Conservation (phyloP, 73 alveolate species). For the Paramecium tetraurelia region DNA sequence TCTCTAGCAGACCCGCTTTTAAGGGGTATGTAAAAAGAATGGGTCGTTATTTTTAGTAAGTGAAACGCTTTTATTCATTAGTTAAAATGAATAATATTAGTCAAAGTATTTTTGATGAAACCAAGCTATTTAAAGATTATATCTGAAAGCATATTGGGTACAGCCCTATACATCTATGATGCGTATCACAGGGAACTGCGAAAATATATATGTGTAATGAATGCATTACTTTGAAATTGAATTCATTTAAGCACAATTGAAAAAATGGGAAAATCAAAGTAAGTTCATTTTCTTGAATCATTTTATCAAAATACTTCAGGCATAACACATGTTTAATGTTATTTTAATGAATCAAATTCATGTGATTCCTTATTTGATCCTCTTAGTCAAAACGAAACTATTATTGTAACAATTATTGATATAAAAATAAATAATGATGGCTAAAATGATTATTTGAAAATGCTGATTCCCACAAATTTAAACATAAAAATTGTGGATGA, state of each 20-base stretch:
- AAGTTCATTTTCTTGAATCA: neutral
- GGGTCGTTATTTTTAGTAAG: conserved; percentile 43
- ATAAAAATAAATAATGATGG: neutral
- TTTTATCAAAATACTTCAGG: neutral
- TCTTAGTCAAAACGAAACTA: neutral
- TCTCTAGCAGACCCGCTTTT: conserved; percentile 86
- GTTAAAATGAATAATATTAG: neutral
- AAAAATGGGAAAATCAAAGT: neutral
- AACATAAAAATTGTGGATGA: neutral
- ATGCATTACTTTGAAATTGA: conserved; percentile 59
- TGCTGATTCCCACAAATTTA: neutral
- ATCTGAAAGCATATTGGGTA: conserved; percentile 58
- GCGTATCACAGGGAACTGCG: conserved; percentile 97
- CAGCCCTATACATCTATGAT: conserved; percentile 81
- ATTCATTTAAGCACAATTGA: neutral
- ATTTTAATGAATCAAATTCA: neutral
- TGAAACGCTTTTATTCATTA: conserved; percentile 6
- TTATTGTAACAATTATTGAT: neutral
- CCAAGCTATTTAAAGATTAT: neutral
- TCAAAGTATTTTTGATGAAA: neutral
- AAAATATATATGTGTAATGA: conserved; percentile 78
- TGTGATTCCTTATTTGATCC: neutral
- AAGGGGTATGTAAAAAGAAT: conserved; percentile 74
- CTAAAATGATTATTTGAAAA: neutral
- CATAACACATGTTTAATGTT: neutral